Evolutionary conservation across 257 asterid species (phyloP).

Genomic region (Apocynum venetum): DNA sequence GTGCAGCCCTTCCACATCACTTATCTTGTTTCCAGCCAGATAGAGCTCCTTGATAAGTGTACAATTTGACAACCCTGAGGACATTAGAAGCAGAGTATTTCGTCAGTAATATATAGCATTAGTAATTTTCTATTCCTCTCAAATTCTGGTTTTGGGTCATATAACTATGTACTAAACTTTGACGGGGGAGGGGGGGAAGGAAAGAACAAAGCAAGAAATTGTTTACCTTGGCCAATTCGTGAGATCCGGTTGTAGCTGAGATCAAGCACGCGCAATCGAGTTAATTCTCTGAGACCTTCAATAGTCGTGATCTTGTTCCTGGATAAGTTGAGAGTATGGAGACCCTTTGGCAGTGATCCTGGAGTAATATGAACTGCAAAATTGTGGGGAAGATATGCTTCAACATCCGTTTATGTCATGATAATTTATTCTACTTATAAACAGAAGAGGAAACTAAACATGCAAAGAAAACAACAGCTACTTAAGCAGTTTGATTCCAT

Average conservation of each 20-base stretch:
- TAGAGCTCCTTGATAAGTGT: constrained; percentile 65
- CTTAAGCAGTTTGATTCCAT: neutral
- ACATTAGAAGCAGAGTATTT: constrained; percentile 9
- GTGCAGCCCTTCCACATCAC: constrained; percentile 77
- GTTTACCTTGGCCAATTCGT: constrained; percentile 73
- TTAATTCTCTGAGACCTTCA: constrained; percentile 77
- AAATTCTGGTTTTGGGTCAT: neutral
- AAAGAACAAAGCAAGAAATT: constrained; percentile 8
- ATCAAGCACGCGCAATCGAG: constrained; percentile 69
- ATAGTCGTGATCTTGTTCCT: constrained; percentile 68
- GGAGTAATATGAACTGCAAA: constrained; percentile 63
- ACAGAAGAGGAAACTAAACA: neutral
- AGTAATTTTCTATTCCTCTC: neutral
- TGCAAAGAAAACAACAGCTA: neutral
- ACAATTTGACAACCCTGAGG: constrained; percentile 64
- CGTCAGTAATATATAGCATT: neutral
- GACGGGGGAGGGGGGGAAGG: neutral
- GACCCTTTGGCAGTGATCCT: constrained; percentile 81
- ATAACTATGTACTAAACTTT: neutral
- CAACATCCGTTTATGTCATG: neutral
- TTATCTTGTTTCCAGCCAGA: constrained; percentile 83
- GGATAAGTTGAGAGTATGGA: constrained; percentile 68
- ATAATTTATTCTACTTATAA: neutral
- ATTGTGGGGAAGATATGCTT: constrained; percentile 5
- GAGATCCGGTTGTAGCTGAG: constrained; percentile 80